Evolutionary conservation across 176 grass and related monocot species (phyloP), one percentile per base, ranked within the genome.

Genomic region (Aegilops tauschii): DNA sequence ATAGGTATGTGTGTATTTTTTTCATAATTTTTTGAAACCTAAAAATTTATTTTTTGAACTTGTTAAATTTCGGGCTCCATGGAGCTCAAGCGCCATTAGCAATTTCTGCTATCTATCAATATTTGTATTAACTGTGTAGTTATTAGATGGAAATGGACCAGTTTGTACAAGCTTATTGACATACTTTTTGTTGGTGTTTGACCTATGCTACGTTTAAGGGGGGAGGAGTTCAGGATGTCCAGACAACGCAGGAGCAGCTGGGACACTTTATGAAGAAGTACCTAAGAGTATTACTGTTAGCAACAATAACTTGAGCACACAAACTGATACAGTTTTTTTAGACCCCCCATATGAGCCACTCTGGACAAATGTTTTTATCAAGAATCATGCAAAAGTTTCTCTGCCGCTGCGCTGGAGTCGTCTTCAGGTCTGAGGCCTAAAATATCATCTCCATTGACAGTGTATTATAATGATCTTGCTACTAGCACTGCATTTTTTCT

Each of bases 341-440:
- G 96, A 98, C 44, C 93, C 93, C 65, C 96, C 93, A 36, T 87
- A 90, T 49, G 90, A 98, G 82, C 96, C 96, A 86, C 93, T 98
- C 61, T 98, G 96, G 96, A 98, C 93, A 79, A 98, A 98, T 88
- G 93, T 98, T 85, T 91, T 93, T 90, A 88, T 98, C 72, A 90
- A 29, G 83, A 91, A 96, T 91, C 83, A 52, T 88, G 96, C 96
- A 50, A 98, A 96, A 94, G 96, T 93, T 86, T 93, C 94, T 90
- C 88, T 98, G 70, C 96, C 96, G 49, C 88, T 98, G 69, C 92
- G 78, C 39, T 98, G 96, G 96, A 98, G 96, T 61, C 96, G 93
- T 59, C 91, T 98, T 81, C 96, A 98, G 96, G 96, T 98, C 8
- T 31, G 89, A 21, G 65, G 52, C 52, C 62, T 69, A 78, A 69